Evolutionary conservation across 768 basidiomycete species (phyloP).

Genomic region (Aureoboletus auriporus): DNA sequence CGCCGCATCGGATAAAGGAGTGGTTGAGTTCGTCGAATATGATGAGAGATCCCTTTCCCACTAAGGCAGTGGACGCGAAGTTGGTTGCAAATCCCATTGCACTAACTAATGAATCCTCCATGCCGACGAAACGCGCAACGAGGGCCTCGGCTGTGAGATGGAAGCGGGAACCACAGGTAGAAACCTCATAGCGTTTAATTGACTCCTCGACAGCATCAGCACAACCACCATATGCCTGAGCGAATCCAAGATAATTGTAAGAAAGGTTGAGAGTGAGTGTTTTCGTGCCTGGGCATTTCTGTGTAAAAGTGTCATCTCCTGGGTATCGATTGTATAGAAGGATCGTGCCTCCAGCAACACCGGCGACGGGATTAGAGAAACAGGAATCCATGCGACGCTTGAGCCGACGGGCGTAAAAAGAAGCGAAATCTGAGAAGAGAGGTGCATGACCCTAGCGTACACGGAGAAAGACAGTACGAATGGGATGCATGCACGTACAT

Average conservation of each 20-base stretch:
- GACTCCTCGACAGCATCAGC: constrained; percentile 90
- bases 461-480: constrained; percentile 2
- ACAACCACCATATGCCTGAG: constrained; percentile 87
- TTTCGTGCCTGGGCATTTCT: constrained; percentile 69
- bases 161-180: constrained; percentile 71
- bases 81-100: constrained; percentile 99
- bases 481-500: constrained; percentile 54
- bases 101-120: constrained; percentile 84
- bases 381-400: constrained; percentile 95
- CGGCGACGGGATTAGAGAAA: constrained; percentile 88
- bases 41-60: constrained; percentile 86
- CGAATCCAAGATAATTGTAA: constrained; percentile 99
- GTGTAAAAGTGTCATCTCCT: constrained; percentile 75
- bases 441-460: constrained; percentile 86
- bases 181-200: constrained; percentile 78
- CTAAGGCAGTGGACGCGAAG: constrained; percentile 86
- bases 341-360: constrained; percentile 94
- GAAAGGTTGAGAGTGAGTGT: constrained; percentile 95
- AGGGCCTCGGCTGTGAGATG: constrained; percentile 80
- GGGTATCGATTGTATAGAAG: constrained; percentile 80
- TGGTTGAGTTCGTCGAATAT: constrained; percentile 98
- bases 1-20: constrained; percentile 90
- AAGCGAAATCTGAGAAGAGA: constrained; percentile 97
- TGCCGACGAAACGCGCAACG: constrained; percentile 85
- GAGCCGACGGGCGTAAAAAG: constrained; percentile 96